phyloP scores from a whole-genome alignment of 345 rosid genomes.

The Aurinia saxatilis region DNA sequence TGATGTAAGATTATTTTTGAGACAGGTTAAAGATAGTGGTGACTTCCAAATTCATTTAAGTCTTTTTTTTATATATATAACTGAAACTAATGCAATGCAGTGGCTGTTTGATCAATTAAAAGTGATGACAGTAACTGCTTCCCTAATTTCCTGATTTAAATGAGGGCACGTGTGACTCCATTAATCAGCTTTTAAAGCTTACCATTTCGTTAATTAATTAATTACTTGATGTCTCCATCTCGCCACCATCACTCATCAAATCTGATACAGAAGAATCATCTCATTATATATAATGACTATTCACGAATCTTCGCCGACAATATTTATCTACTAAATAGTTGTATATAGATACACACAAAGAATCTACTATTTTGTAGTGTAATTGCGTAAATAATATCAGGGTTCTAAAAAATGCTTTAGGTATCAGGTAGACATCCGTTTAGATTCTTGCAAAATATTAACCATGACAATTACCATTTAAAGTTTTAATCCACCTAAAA shows the following conservation, averaged over 20 bases:
- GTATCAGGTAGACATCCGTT: no score
- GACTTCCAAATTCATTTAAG: no score
- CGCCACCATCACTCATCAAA: slow-evolving; percentile 29
- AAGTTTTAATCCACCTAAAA: no score
- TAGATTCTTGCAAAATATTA: no score
- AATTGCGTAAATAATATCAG: slow-evolving; percentile 7
- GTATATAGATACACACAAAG: slow-evolving; percentile 2
- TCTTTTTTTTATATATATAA: not conserved
- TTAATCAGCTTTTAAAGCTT: slow-evolving; percentile 18
- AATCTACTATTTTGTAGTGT: not conserved
- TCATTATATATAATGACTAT: not conserved
- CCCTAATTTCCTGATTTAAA: slow-evolving; percentile 17
- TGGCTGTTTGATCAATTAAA: slow-evolving; percentile 19
- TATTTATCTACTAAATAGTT: not conserved
- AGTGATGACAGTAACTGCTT: slow-evolving; percentile 16
- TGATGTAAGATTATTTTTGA: no score
- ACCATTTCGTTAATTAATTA: slow-evolving; percentile 1
- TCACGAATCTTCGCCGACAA: slow-evolving; percentile 27
- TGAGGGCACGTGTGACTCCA: slow-evolving; percentile 30
- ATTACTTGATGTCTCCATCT: slow-evolving; percentile 28
- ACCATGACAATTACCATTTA: no score
- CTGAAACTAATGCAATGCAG: slow-evolving; percentile 5
- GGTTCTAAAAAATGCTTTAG: no score
- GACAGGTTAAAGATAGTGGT: no score
- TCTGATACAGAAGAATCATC: slow-evolving; percentile 5